phyloP scores from a whole-genome alignment of 352 stramenopile species.

The Detonula confervacea region DNA sequence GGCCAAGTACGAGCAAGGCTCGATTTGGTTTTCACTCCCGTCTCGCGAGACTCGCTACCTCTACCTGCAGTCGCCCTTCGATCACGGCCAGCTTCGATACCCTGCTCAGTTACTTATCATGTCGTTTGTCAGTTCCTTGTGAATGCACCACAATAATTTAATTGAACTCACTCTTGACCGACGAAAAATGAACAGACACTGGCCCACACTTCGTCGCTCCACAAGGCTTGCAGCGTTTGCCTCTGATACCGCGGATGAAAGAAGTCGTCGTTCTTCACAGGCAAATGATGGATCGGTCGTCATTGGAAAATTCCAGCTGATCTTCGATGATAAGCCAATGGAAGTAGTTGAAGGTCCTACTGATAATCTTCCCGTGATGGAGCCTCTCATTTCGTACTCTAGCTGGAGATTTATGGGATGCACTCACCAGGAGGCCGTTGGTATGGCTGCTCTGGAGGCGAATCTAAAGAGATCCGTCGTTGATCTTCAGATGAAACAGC shows the following conservation, averaged over 20 bases:
- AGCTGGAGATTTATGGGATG: slow-evolving; percentile 10
- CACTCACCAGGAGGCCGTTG: neutral
- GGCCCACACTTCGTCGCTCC: neutral
- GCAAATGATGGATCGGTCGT: neutral
- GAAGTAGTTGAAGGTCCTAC: slow-evolving; percentile 1
- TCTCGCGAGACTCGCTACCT: no score
- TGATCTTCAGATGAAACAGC: neutral
- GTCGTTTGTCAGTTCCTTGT: no score
- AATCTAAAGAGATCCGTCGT: neutral
- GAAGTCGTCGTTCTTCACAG: neutral
- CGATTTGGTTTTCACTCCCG: no score
- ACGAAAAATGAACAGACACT: neutral
- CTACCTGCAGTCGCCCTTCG: no score
- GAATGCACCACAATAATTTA: no score
- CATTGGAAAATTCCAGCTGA: slow-evolving; percentile 15
- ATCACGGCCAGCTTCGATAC: no score
- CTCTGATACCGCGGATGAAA: neutral
- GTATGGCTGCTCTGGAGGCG: neutral
- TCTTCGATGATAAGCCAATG: slow-evolving; percentile 4
- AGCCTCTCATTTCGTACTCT: slow-evolving; percentile 14
- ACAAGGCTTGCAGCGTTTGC: slow-evolving; percentile 6
- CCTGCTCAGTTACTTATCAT: no score
- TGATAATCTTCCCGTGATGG: neutral
- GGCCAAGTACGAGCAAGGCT: no score
- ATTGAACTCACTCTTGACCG: no score